phyloP scores from a whole-genome alignment of 1,284 basidiomycete genomes.

The Phylloporus sp. region DNA sequence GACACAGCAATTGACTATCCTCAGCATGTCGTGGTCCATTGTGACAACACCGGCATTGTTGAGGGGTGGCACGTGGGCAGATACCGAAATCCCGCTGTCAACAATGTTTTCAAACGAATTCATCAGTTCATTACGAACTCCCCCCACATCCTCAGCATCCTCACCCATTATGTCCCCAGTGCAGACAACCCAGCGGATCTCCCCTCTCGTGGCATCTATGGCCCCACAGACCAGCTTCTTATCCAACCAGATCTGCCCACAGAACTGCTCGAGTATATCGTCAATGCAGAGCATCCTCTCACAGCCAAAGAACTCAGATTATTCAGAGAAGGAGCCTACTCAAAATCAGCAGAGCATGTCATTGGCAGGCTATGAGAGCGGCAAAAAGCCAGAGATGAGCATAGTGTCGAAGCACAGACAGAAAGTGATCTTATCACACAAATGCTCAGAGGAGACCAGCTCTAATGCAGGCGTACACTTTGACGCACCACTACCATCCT shows the following conservation, averaged over 20 bases:
- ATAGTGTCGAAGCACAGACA: too few species aligned
- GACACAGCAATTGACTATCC: not conserved
- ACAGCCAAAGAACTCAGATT: not conserved
- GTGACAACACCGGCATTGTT: not conserved
- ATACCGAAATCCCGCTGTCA: not conserved
- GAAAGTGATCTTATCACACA: too few species aligned
- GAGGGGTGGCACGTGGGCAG: not conserved
- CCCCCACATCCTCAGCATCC: accelerated
- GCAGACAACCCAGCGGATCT: not conserved
- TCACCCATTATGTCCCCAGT: not conserved
- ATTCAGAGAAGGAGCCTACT: too few species aligned
- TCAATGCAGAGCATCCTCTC: not conserved
- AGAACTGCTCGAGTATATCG: not conserved
- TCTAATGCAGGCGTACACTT: too few species aligned
- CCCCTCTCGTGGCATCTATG: not conserved
- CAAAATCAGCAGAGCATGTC: too few species aligned
- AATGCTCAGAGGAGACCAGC: too few species aligned
- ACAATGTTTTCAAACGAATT: not conserved
- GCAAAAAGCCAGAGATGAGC: too few species aligned
- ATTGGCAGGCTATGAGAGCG: too few species aligned
- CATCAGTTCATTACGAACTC: not conserved
- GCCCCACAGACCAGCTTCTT: not conserved
- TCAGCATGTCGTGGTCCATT: not conserved
- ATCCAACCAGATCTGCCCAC: not conserved
- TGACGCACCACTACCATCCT: too few species aligned